phyloP scores from a whole-genome alignment of 495 filamentous ascomycete species.

The Trichoderma orchidacearum region DNA sequence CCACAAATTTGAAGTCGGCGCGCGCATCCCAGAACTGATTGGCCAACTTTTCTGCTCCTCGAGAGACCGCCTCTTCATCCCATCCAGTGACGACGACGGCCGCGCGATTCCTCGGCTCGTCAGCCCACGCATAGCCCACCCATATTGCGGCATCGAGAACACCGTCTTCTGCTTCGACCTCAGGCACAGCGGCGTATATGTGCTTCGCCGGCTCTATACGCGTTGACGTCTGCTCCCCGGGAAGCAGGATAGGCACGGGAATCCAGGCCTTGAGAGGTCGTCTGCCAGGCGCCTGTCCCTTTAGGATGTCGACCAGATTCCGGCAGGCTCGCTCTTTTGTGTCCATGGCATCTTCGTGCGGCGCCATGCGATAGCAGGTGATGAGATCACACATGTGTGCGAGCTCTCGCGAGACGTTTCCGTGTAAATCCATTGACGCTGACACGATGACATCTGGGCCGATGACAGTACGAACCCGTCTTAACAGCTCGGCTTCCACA shows the following conservation, averaged over 20 bases:
- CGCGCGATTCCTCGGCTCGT: constrained; percentile 41
- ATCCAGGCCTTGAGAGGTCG: constrained; percentile 43
- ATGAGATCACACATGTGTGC: constrained; percentile 38
- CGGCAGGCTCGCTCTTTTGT: constrained; percentile 42
- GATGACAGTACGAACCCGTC: constrained; percentile 30
- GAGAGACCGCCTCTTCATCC: constrained; percentile 20
- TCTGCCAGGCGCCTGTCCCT: constrained; percentile 5
- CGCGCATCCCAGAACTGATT: constrained; percentile 34
- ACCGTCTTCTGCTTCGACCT: constrained; percentile 23
- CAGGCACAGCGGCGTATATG: constrained; percentile 36
- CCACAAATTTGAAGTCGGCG: constrained; percentile 37
- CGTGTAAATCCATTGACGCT: constrained; percentile 44
- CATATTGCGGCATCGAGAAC: constrained; percentile 43
- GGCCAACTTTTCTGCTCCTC: constrained; percentile 32
- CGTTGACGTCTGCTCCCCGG: constrained; percentile 45
- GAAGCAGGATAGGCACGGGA: constrained; percentile 38
- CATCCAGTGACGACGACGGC: constrained; percentile 40
- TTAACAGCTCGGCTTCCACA: constrained; percentile 35
- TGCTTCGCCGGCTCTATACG: constrained; percentile 39
- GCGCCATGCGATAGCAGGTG: constrained; percentile 43
- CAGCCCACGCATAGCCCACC: constrained; percentile 49
- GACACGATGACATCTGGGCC: constrained; percentile 37
- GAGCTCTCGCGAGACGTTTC: constrained; percentile 38
- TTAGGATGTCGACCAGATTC: constrained; percentile 32
- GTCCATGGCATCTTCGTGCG: constrained; percentile 35